These are phyloP conservation scores for Apiospora phragmitis DNA, from an alignment of 2,329 filamentous ascomycete genomes.

Conservation along the genomic window DNA sequence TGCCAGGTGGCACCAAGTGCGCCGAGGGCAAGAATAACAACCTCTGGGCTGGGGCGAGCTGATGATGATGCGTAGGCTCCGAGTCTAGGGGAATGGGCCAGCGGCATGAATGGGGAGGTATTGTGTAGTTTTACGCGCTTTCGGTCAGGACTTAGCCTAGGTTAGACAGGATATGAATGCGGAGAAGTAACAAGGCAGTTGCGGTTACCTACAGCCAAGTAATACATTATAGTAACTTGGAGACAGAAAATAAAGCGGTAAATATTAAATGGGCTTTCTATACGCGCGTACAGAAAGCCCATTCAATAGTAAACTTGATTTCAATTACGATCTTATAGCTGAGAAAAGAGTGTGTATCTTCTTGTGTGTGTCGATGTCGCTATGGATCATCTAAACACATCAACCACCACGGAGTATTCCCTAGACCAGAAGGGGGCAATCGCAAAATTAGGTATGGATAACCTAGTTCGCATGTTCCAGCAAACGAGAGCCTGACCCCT, in stretches of 20 bases:
- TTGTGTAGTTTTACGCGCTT: not conserved
- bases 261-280: too few species aligned
- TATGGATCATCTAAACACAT: not conserved
- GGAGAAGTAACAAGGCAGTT: too few species aligned
- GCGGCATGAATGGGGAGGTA: not conserved
- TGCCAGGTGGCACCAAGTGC: slow-evolving; percentile 50
- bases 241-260: too few species aligned
- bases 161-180: not conserved
- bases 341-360: not conserved
- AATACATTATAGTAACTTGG: too few species aligned
- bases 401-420: too few species aligned
- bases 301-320: too few species aligned
- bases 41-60: slow-evolving; percentile 24
- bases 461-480: not conserved
- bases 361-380: not conserved
- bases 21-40: slow-evolving; percentile 39
- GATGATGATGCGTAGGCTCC: not conserved
- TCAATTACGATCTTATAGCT: not conserved
- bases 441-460: too few species aligned
- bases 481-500: not conserved
- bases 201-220: too few species aligned
- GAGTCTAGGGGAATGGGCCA: not conserved
- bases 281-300: too few species aligned
- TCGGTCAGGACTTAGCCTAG: not conserved
- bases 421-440: not conserved